Percentiles rank a stretch among this genome's conserved stretches.
These are phyloP conservation scores for Kuraishia ogatae DNA, from an alignment of 805 yeast species.

Conservation along the genomic window DNA sequence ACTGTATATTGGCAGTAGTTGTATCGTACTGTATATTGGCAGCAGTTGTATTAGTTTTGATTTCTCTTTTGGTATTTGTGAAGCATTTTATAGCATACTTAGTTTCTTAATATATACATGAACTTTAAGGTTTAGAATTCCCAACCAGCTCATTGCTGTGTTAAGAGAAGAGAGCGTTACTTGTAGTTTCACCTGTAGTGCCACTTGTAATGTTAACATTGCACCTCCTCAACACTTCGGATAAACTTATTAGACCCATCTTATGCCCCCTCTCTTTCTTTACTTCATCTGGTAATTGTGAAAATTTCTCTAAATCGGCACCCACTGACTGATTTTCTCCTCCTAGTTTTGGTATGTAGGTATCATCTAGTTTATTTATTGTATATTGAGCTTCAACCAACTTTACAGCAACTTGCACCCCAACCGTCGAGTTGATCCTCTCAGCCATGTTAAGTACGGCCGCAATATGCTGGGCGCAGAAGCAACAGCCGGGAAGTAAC, in stretches of 20 bases:
- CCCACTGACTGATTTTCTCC: neutral
- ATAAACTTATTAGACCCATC: neutral
- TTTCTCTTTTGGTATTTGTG: no score
- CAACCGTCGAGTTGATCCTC: neutral
- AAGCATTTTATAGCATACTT: no score
- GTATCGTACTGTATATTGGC: no score
- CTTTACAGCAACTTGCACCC: neutral
- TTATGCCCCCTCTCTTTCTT: neutral
- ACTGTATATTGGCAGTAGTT: no score
- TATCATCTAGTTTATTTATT: neutral
- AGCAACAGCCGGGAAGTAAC: neutral
- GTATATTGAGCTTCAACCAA: neutral
- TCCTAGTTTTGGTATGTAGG: neutral
- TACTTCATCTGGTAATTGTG: neutral
- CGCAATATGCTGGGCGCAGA: neutral
- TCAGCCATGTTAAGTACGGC: neutral
- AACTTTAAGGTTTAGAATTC: no score
- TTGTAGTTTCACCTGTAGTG: no score
- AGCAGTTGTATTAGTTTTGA: no score
- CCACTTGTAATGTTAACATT: neutral
- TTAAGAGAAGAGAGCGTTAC: no score
- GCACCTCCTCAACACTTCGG: neutral
- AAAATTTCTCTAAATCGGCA: neutral
- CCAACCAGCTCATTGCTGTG: no score
- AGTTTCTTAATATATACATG: no score